Evolutionary conservation across 2,329 filamentous ascomycete genomes (phyloP), one percentile per base, ranked within the genome.

Genomic region (Phyllosticta citriasiana): DNA sequence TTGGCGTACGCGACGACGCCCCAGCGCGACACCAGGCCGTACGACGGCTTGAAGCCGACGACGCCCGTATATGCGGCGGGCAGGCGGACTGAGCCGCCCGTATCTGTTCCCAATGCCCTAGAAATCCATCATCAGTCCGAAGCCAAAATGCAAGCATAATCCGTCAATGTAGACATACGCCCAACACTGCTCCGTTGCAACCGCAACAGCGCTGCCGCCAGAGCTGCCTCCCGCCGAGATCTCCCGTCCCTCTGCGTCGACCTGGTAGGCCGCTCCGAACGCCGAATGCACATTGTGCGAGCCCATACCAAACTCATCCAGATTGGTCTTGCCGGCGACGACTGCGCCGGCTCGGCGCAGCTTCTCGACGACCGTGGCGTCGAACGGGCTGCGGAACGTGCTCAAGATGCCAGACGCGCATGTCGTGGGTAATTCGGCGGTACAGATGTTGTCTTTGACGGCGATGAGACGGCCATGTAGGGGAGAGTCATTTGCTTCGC

Each of bases 271-370:
- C 1, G 83, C 72, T 1, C 88, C 89, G 67, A 86, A 84, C 60
- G 79, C 75, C 0, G 90, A 91, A 68, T 87, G 77, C 22, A 80
- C 81, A 1, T 86, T 88, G 70, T 96, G 87, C 8, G 91, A 95
- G 2, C 91, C 91, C 92, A 96, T 96, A 27, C 92, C 91, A 71
- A 96, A 96, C 71, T 96, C 94, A 75, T 97, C 94, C 79, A 97
- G 85, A 71, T 96, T 96, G 2, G 91, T 92, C 74, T 96, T 96
- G 6, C 88, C 88, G 1, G 86, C 80, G 1, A 93, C 72, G 5
- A 81, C 72, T 5, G 84, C 85, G 52, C 87, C 88, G 4, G 82
- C 80, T 27, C 77, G 71, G 61, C 82, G 81, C 35, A 97, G 80
- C 67, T 86, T 82, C 57, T 80, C 76, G 35, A 95, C 84, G 19